phyloP scores from a whole-genome alignment of 768 basidiomycete genomes.

The Macrolepiota fuliginosa region DNA sequence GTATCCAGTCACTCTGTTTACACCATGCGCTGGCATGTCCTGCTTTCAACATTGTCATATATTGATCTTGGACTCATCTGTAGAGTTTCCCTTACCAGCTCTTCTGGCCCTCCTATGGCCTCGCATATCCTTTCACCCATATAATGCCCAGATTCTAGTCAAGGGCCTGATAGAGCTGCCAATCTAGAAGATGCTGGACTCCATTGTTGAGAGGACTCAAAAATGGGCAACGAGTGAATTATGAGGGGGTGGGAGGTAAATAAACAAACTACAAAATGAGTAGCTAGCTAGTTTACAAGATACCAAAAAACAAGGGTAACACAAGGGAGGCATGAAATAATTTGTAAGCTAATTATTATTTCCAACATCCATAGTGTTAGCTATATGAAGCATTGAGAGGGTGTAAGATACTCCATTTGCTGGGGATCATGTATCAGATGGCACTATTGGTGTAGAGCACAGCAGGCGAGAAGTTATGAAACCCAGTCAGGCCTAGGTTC shows the following conservation, averaged over 20 bases:
- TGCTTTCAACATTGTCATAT: too few relatives aligned
- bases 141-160: slow-evolving; percentile 52
- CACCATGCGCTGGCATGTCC: too few relatives aligned
- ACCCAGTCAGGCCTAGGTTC: slow-evolving; percentile 63
- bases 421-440: slow-evolving; percentile 67
- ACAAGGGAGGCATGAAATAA: too few relatives aligned
- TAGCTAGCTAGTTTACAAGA: too few relatives aligned
- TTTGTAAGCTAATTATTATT: too few relatives aligned
- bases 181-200: slow-evolving; percentile 84
- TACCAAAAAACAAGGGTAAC: too few relatives aligned
- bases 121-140: slow-evolving; percentile 82
- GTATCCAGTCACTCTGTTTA: too few relatives aligned
- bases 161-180: slow-evolving; percentile 91
- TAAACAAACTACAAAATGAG: too few relatives aligned
- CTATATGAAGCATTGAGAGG: slow-evolving; percentile 36
- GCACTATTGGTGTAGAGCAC: slow-evolving; percentile 59
- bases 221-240: too few relatives aligned
- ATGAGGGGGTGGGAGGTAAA: too few relatives aligned
- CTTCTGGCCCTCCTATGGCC: slow-evolving; percentile 17
- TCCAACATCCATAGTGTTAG: slow-evolving; percentile 27
- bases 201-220: too few relatives aligned
- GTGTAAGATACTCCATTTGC: slow-evolving; percentile 72
- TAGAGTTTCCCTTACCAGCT: slow-evolving; percentile 26
- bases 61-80: slow-evolving; percentile 80
- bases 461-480: slow-evolving; percentile 84